Conservation (phyloP, 176 grass and related monocot species). For the Guadua angustifolia region DNA sequence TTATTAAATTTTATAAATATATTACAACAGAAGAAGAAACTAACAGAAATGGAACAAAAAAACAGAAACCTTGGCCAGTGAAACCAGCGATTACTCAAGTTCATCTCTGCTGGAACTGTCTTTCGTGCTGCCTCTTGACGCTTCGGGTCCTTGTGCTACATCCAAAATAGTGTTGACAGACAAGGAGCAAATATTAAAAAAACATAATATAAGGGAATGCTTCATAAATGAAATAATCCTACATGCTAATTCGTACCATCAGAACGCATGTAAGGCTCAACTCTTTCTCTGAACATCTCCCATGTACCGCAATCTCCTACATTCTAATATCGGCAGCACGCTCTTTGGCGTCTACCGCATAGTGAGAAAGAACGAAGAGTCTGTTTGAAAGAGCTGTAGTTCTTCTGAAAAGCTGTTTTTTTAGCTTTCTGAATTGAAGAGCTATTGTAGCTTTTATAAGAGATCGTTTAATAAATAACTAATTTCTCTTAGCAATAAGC, state of each 20-base stretch:
- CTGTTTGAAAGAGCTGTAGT: too few relatives aligned
- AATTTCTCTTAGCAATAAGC: too few relatives aligned
- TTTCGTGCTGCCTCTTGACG: conserved; percentile 78
- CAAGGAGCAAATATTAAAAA: conserved; percentile 42
- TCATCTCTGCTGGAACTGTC: conserved; percentile 72
- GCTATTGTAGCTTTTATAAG: too few relatives aligned
- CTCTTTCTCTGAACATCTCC: conserved; percentile 56
- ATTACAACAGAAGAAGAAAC: background rate
- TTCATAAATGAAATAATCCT: conserved; percentile 23
- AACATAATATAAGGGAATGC: conserved; percentile 14
- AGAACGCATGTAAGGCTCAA: conserved; percentile 81
- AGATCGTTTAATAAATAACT: too few relatives aligned
- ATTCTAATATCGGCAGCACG: too few relatives aligned
- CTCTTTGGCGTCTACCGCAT: too few relatives aligned
- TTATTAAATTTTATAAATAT: too few relatives aligned
- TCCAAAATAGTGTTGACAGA: conserved; percentile 31
- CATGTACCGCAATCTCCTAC: background rate
- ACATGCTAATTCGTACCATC: conserved; percentile 64
- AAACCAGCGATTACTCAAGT: conserved; percentile 77
- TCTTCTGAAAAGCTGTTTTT: too few relatives aligned
- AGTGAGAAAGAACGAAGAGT: too few relatives aligned
- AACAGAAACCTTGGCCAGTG: conserved; percentile 78
- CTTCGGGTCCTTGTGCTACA: conserved; percentile 75
- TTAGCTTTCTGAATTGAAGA: too few relatives aligned
- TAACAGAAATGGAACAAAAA: background rate